phyloP scores from a whole-genome alignment of 768 basidiomycete genomes.

The Leccinum obscurum region DNA sequence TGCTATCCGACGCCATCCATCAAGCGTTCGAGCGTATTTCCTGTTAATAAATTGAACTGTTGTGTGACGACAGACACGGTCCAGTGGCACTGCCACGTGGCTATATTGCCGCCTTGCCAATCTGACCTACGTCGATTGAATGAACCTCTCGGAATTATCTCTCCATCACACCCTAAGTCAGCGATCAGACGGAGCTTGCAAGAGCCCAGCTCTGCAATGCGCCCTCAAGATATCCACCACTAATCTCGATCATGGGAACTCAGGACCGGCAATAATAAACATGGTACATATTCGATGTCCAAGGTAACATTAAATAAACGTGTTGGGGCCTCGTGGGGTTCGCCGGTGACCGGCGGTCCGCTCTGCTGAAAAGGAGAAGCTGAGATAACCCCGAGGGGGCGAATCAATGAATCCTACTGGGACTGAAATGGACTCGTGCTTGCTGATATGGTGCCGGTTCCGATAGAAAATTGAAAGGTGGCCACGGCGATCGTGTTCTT shows the following conservation, averaged over 20 bases:
- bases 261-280: conserved; percentile 8
- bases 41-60: background rate
- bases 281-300: conserved; percentile 20
- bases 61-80: conserved; percentile 1
- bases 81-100: conserved; percentile 14
- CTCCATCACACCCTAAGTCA: background rate
- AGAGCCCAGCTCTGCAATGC: background rate
- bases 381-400: conserved; percentile 32
- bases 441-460: conserved; percentile 31
- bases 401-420: conserved; percentile 31
- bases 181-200: conserved; percentile 7
- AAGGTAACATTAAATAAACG: conserved; percentile 32
- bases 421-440: conserved; percentile 23
- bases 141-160: conserved; percentile 17
- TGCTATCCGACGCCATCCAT: background rate
- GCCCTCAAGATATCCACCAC: conserved; percentile 10
- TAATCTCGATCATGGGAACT: conserved; percentile 31
- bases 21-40: background rate
- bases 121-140: conserved; percentile 5
- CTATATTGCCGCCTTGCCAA: background rate
- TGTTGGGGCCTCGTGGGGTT: conserved; percentile 33
- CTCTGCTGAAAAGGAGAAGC: conserved; percentile 18
- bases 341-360: conserved; percentile 26
- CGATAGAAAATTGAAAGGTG: conserved; percentile 31
- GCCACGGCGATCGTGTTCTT: conserved; percentile 31